Conservation (phyloP, 257 asterid species). For the Solanum ahanhuiri region DNA sequence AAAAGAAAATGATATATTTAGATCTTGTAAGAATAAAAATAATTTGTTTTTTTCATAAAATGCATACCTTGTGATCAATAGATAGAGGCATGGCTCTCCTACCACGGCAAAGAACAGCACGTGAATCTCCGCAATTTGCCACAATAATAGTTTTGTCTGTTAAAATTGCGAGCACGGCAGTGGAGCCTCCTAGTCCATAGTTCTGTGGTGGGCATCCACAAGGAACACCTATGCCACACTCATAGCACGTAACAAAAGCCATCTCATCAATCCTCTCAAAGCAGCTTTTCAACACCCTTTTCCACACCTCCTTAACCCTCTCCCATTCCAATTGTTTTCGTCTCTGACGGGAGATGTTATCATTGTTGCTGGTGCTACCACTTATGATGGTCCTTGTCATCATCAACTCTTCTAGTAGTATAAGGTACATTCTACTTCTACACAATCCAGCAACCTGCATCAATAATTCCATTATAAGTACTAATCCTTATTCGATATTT, state of each 20-base stretch:
- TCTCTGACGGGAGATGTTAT: not conserved
- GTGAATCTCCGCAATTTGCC: conserved; percentile 20
- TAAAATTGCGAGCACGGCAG: conserved; percentile 10
- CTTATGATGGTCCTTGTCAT: not conserved
- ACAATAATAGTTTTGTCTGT: conserved; percentile 10
- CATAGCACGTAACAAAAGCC: not conserved
- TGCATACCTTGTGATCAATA: conserved; percentile 12
- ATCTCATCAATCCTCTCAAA: not conserved
- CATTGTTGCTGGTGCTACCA: not conserved
- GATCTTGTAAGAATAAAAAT: no score
- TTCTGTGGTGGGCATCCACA: not conserved
- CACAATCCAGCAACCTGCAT: not conserved
- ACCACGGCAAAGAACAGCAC: conserved; percentile 14
- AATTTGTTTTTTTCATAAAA: not conserved
- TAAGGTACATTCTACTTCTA: not conserved
- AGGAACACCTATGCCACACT: not conserved
- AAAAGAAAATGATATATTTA: no score
- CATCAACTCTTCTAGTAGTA: not conserved
- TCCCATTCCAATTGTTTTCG: not conserved
- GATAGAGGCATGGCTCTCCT: conserved; percentile 15
- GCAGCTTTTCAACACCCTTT: not conserved
- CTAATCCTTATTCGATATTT: no score
- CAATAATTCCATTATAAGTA: no score
- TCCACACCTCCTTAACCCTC: not conserved
- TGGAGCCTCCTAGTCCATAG: conserved; percentile 10